These are phyloP conservation scores for Xylaria sp. DNA, from an alignment of 2,329 filamentous ascomycete genomes.

Conservation along the genomic window DNA sequence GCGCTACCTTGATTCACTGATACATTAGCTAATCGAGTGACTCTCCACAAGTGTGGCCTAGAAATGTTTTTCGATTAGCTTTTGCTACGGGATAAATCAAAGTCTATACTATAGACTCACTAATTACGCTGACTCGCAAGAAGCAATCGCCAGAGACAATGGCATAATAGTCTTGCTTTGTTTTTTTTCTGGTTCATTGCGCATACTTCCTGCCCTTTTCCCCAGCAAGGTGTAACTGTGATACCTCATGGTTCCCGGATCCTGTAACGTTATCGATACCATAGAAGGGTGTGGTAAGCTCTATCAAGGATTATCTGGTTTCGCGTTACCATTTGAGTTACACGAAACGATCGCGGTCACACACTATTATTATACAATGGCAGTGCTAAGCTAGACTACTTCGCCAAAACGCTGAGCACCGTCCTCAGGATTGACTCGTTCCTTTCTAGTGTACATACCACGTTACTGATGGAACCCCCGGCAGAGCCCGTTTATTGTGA, in stretches of 20 bases:
- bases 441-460: too few relatives aligned
- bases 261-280: background rate
- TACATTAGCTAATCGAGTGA: background rate
- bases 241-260: background rate
- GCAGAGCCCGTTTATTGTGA: too few relatives aligned
- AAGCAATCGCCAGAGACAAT: conserved; percentile 11
- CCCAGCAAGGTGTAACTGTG: background rate
- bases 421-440: too few relatives aligned
- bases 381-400: too few relatives aligned
- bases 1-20: background rate
- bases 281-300: background rate
- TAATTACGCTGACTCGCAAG: conserved; percentile 16
- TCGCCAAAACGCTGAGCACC: too few relatives aligned
- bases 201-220: background rate
- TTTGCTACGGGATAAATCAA: conserved; percentile 3
- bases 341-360: conserved; percentile 20
- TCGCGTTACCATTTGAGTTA: conserved; percentile 20
- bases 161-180: background rate
- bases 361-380: conserved; percentile 23
- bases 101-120: conserved; percentile 15
- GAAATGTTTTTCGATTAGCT: background rate
- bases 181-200: background rate
- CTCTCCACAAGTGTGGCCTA: background rate
- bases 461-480: too few relatives aligned
- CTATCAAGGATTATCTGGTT: conserved; percentile 6